A percentile compares a stretch with the other conserved stretches of the same genome.
Evolutionary conservation across 2,329 filamentous ascomycete species (phyloP).

Genomic region (Tolypocladium guangdongense): DNA sequence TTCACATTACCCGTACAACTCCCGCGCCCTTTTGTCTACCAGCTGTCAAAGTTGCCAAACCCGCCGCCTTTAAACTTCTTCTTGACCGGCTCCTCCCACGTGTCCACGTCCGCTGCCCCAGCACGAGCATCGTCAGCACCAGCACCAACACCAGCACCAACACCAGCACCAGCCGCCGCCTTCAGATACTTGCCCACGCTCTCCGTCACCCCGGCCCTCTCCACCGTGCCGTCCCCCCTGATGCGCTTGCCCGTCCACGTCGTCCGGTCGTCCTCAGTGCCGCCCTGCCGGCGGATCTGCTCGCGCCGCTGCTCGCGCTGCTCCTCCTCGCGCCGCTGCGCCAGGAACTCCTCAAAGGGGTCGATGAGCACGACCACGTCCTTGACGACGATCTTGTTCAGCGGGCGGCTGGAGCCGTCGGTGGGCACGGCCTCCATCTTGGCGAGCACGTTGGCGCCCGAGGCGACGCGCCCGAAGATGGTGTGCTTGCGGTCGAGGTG

Average conservation of each 20-base stretch:
- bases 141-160: constrained; percentile 17
- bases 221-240: constrained; percentile 51
- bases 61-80: constrained; percentile 72
- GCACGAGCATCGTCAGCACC: constrained; percentile 41
- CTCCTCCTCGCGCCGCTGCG: constrained; percentile 57
- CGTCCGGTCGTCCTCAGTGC: constrained; percentile 75
- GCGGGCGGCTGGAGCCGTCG: constrained; percentile 64
- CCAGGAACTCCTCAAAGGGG: constrained; percentile 88
- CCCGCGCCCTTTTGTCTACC: constrained; percentile 42
- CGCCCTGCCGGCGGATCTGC: constrained; percentile 52
- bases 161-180: constrained; percentile 28
- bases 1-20: not conserved
- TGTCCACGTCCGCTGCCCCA: constrained; percentile 50
- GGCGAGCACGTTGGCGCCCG: constrained; percentile 59
- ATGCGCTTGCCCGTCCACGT: constrained; percentile 97
- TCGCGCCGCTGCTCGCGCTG: constrained; percentile 45
- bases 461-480: constrained; percentile 83
- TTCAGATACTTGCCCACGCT: constrained; percentile 76
- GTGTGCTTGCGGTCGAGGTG: constrained; percentile 95
- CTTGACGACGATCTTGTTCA: constrained; percentile 68
- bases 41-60: constrained; percentile 91
- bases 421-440: constrained; percentile 69
- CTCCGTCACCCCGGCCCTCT: constrained; percentile 28
- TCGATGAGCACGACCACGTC: constrained; percentile 83
- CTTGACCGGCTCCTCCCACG: constrained; percentile 58